phyloP scores from a whole-genome alignment of 1,139 yeast genomes.

The Blastobotrys serpentis region DNA sequence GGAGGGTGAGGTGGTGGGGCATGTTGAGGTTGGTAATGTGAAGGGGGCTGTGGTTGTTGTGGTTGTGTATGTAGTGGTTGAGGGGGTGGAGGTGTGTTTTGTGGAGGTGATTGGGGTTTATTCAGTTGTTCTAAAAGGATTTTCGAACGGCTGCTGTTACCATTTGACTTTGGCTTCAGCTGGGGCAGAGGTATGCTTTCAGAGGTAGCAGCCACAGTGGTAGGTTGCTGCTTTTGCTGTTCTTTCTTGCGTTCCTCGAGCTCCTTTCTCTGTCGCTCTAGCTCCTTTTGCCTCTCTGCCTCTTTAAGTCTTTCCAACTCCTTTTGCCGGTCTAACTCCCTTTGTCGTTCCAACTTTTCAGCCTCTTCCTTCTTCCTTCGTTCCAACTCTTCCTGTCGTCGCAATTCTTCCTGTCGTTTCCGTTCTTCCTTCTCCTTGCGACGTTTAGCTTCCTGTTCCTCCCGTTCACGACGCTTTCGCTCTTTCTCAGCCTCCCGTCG shows the following conservation, averaged over 20 bases:
- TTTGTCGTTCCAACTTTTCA: slow-evolving; percentile 26
- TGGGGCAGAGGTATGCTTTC: not conserved
- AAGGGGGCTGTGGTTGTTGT: slow-evolving; percentile 9
- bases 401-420: slow-evolving; percentile 42
- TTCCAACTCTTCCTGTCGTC: slow-evolving; percentile 39
- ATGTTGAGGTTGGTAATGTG: slow-evolving; percentile 7
- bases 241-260: too few relatives aligned
- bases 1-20: slow-evolving; percentile 13
- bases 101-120: slow-evolving; percentile 14
- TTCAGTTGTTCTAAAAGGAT: slow-evolving; percentile 2
- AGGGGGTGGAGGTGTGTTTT: slow-evolving; percentile 10
- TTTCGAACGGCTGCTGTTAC: not conserved
- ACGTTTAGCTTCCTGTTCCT: slow-evolving; percentile 43
- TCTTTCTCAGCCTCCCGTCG: slow-evolving; percentile 47
- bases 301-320: too few relatives aligned
- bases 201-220: slow-evolving; percentile 12
- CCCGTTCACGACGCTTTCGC: slow-evolving; percentile 44
- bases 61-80: slow-evolving; percentile 14
- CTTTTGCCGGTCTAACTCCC: slow-evolving; percentile 21
- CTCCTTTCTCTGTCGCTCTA: slow-evolving; percentile 1
- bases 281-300: slow-evolving; percentile 22
- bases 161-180: not conserved
- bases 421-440: slow-evolving; percentile 42
- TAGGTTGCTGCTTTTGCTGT: slow-evolving; percentile 9
- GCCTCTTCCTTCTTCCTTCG: slow-evolving; percentile 32